These are phyloP conservation scores for Mrakia hoshinonis DNA, from an alignment of 768 basidiomycete species.

Conservation along the genomic window DNA sequence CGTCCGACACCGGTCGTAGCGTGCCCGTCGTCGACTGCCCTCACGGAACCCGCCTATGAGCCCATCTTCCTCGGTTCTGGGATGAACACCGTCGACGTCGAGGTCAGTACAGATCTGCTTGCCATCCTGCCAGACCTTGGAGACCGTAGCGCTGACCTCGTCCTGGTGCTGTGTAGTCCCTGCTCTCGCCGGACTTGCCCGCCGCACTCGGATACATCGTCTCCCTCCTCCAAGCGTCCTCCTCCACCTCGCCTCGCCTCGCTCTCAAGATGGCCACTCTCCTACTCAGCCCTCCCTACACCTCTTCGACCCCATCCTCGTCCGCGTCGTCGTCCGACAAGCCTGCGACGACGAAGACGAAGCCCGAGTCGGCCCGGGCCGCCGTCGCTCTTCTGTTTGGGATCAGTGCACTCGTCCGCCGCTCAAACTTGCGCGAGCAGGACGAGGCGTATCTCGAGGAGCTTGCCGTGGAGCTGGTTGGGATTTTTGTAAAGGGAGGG, in stretches of 20 bases:
- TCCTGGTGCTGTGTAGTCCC: not conserved
- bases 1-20: too few relatives aligned
- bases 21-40: too few relatives aligned
- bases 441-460: not conserved
- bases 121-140: too few relatives aligned
- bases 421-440: not conserved
- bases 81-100: too few relatives aligned
- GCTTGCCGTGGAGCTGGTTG: not conserved
- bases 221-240: not conserved
- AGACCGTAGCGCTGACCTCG: too few relatives aligned
- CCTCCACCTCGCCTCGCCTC: not conserved
- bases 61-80: too few relatives aligned
- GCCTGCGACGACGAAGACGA: not conserved
- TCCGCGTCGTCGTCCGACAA: not conserved
- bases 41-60: too few relatives aligned
- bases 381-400: not conserved
- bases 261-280: not conserved
- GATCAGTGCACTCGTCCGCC: not conserved
- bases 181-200: not conserved
- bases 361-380: not conserved
- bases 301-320: not conserved
- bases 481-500: slow-evolving; percentile 15
- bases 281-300: not conserved
- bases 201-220: not conserved
- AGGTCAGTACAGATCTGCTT: too few relatives aligned